Evolutionary conservation across 805 yeast species (phyloP).

Genomic region (Zygosaccharomyces bisporus): DNA sequence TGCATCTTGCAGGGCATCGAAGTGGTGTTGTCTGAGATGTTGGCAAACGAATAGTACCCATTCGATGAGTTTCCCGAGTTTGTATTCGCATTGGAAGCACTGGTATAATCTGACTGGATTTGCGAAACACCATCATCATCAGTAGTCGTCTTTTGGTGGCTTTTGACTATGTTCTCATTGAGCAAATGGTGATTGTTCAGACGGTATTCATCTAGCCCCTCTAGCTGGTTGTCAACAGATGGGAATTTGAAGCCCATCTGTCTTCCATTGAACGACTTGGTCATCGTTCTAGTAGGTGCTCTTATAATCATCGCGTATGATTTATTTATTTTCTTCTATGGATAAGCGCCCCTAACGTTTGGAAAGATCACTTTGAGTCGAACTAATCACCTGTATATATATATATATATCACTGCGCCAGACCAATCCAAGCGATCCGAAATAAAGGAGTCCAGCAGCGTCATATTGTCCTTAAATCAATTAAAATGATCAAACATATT

Average conservation of each 20-base stretch:
- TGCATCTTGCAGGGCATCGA: slow-evolving; percentile 15
- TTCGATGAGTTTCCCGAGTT: slow-evolving; percentile 30
- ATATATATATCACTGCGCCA: slow-evolving; percentile 1
- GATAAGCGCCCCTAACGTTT: not conserved
- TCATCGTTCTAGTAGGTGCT: slow-evolving; percentile 36
- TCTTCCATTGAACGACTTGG: slow-evolving; percentile 39
- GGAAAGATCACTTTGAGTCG: not conserved
- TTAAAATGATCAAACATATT: not conserved
- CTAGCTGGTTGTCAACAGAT: slow-evolving; percentile 26
- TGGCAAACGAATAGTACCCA: slow-evolving; percentile 37
- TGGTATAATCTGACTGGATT: slow-evolving; percentile 31
- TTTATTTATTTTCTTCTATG: not conserved
- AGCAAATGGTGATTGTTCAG: slow-evolving; percentile 32
- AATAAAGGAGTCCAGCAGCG: slow-evolving; percentile 5
- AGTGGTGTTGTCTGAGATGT: slow-evolving; percentile 38
- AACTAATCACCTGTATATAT: slow-evolving; percentile 2
- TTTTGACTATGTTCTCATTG: slow-evolving; percentile 19
- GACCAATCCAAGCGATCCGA: not conserved
- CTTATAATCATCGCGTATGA: slow-evolving; percentile 23
- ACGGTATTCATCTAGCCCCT: slow-evolving; percentile 19
- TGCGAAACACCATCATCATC: slow-evolving; percentile 30
- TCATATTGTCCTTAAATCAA: not conserved
- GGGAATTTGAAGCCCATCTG: slow-evolving; percentile 42
- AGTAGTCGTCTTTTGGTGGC: slow-evolving; percentile 1
- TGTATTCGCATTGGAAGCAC: slow-evolving; percentile 21